Percentiles rank a stretch among this genome's conserved stretches.
These are phyloP conservation scores for Aspergillus novoparasiticus DNA, from an alignment of 2,329 filamentous ascomycete species.

Conservation along the genomic window DNA sequence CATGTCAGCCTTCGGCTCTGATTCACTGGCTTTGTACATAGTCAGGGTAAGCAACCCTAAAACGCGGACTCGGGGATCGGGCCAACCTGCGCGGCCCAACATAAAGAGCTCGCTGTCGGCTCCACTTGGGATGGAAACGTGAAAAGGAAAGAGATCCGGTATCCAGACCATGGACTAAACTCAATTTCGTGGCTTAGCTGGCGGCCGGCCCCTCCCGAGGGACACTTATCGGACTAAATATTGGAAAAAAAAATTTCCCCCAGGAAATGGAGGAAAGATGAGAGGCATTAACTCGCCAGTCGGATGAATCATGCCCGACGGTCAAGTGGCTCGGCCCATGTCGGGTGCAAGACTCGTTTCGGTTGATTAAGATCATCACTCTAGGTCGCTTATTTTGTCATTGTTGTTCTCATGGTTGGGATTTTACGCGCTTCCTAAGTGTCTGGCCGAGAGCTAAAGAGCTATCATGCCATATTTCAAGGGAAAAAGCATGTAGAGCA, in stretches of 20 bases:
- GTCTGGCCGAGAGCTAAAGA: no score
- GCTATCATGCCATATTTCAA: no score
- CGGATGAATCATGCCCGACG: neutral
- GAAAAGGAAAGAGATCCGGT: neutral
- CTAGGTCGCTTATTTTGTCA: rapidly evolving
- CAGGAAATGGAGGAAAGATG: neutral
- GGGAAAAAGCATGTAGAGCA: no score
- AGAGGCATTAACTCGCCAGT: neutral
- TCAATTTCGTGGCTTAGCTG: neutral
- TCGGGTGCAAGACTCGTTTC: neutral
- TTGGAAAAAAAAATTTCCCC: neutral
- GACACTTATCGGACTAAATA: no score
- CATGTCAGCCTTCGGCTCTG: no score
- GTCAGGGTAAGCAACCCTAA: neutral
- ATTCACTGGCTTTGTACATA: no score
- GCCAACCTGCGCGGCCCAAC: neutral
- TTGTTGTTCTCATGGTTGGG: no score
- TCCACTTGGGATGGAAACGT: neutral
- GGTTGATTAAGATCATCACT: no score
- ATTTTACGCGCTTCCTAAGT: no score
- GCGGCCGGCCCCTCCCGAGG: no score
- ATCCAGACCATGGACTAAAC: neutral
- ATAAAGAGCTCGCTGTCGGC: no score
- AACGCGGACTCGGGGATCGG: neutral
- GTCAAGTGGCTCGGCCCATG: neutral